Conservation (phyloP, 2,329 filamentous ascomycete genomes). For the Fusarium tanahbumbuense region DNA sequence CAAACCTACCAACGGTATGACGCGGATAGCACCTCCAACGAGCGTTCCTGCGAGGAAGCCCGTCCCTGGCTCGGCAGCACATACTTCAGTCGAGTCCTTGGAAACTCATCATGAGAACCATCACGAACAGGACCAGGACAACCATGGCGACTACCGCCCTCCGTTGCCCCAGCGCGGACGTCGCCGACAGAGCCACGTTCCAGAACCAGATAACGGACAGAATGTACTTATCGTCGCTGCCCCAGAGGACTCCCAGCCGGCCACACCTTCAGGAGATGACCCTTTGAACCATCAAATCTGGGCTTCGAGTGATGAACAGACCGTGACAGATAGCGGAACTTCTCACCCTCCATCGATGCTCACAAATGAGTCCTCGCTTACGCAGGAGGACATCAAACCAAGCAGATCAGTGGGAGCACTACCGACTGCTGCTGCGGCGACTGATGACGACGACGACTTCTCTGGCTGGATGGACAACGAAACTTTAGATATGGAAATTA, state of each 20-base stretch:
- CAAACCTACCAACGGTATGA: constrained; percentile 68
- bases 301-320: constrained; percentile 30
- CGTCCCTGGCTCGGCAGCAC: constrained; percentile 55
- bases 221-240: constrained; percentile 73
- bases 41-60: constrained; percentile 74
- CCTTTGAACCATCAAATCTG: constrained; percentile 32
- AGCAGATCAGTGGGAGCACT: constrained; percentile 21
- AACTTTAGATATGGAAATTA: constrained; percentile 42
- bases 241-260: constrained; percentile 70
- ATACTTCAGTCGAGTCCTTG: constrained; percentile 30
- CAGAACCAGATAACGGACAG: constrained; percentile 57
- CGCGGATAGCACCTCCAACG: constrained; percentile 65
- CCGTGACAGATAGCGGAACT: constrained; percentile 26
- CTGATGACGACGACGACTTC: constrained; percentile 51
- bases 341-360: constrained; percentile 25
- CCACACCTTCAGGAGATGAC: constrained; percentile 60
- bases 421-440: constrained; percentile 29
- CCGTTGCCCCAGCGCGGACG: constrained; percentile 55
- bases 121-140: constrained; percentile 31
- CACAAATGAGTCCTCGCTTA: constrained; percentile 21
- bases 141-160: constrained; percentile 28
- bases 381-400: constrained; percentile 19
- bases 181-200: constrained; percentile 51
- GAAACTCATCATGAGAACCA: constrained; percentile 49
- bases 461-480: constrained; percentile 54